Base-by-base conservation (phyloP, 1,139 yeast genomes). In the Pichia sp. region DNA sequence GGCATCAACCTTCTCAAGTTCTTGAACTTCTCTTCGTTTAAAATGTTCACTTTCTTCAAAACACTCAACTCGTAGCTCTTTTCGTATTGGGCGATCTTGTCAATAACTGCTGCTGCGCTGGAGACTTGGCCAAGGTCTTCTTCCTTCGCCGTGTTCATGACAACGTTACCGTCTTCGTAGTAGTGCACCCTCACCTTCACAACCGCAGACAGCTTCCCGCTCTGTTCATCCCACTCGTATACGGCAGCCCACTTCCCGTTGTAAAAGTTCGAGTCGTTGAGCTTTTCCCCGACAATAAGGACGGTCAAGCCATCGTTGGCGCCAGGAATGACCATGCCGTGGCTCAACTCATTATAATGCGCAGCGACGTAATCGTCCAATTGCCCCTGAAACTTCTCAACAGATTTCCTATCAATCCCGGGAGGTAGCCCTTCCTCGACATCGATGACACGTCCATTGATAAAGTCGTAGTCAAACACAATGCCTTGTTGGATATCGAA, bases 111-210 rank as follows among this genome's bases (percentile, higher is more conserved):
- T 31, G 57, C 55, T 1, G 59, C 59, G 6, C 66, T 67, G 1
- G 78, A 64, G 8, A 16, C 19, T 3, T 16, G 13, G 29, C 45
- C 51, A 19, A 53, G 10, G 4, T 11, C 41, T 29, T 34, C 26
- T 13, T 68, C 67, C 53, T 82, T 80, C 8, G 71, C 70, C 31
- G 85, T 80, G 61, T 81, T 83, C 63, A 93, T 79, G 51, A 95
- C 77, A 23, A 93, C 98, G 65, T 93, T 93, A 34, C 99, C 99
- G 63, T 93, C 98, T 72, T 93, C 99, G 68, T 81, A 93, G 71
- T 92, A 93, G 70, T 93, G 99, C 47, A 92, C 87, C 61, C 88
- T 93, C 45, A 90, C 78, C 43, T 72, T 71, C 38, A 90, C 75
- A 13, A 69, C 66, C 5, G 96, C 97, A 1, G 64, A 62, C 13